phyloP scores from a whole-genome alignment of 192 early-diverging fungal species.

The Oehlia diaphana region DNA sequence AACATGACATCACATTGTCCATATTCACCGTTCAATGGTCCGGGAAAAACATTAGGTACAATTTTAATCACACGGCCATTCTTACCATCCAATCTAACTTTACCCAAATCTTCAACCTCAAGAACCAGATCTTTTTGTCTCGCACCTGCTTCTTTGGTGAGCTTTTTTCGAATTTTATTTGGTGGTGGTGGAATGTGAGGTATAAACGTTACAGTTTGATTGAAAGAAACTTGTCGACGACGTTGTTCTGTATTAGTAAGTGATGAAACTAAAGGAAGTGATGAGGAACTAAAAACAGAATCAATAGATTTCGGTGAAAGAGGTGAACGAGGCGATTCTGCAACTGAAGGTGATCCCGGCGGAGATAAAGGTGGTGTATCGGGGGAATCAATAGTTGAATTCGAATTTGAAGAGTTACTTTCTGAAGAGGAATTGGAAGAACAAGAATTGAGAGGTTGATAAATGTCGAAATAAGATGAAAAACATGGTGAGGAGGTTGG shows the following conservation, averaged over 20 bases:
- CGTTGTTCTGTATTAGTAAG: background rate
- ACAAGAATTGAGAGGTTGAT: background rate
- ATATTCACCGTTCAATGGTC: background rate
- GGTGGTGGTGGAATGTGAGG: slow-evolving; percentile 1
- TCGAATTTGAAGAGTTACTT: background rate
- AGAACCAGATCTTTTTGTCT: background rate
- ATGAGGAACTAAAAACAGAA: background rate
- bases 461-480: background rate
- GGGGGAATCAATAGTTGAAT: background rate
- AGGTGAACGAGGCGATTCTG: background rate
- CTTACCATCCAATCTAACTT: slow-evolving; percentile 6
- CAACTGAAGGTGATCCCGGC: background rate
- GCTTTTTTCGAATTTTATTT: slow-evolving; percentile 2
- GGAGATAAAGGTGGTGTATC: background rate
- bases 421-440: background rate
- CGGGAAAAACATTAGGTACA: background rate
- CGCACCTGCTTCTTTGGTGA: background rate
- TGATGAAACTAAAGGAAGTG: background rate
- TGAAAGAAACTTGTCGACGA: background rate
- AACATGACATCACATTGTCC: background rate
- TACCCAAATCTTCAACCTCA: slow-evolving; percentile 2
- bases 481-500: background rate
- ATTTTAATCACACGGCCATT: slow-evolving; percentile 2
- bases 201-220: background rate
- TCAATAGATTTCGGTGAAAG: background rate